These are phyloP conservation scores for Quercus bicolor DNA, from an alignment of 306 rosid species.

Conservation along the genomic window DNA sequence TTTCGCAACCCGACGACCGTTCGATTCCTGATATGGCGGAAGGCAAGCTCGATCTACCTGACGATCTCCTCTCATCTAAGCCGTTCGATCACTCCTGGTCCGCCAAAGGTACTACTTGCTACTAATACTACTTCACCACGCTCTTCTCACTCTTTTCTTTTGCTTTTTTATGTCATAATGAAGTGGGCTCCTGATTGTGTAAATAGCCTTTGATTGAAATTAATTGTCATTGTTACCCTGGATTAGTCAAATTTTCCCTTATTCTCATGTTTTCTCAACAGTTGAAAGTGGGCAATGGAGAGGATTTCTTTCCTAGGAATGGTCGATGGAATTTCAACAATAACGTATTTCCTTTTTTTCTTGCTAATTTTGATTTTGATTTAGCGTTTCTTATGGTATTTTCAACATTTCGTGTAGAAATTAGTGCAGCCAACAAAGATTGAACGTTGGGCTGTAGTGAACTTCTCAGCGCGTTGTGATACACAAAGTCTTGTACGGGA, in stretches of 20 bases:
- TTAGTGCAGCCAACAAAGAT: conserved; percentile 54
- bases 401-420: conserved; percentile 43
- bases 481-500: conserved; percentile 49
- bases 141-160: too few species aligned
- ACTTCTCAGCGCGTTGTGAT: conserved; percentile 88
- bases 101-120: too few species aligned
- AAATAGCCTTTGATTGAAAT: too few species aligned
- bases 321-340: conserved; percentile 93
- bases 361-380: neutral
- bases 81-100: too few species aligned
- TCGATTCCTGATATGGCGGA: too few species aligned
- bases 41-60: too few species aligned
- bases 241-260: neutral
- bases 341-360: conserved; percentile 47
- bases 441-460: conserved; percentile 72
- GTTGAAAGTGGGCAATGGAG: conserved; percentile 84
- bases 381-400: neutral
- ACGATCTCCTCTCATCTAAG: too few species aligned
- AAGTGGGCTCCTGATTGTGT: neutral
- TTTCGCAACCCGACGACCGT: too few species aligned
- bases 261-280: conserved; percentile 13
- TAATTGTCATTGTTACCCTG: neutral
- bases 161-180: neutral
- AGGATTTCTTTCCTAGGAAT: conserved; percentile 77
- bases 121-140: too few species aligned